Evolutionary conservation across 768 basidiomycete genomes (phyloP), one percentile per base, ranked within the genome.

Genomic region (Podaxis pistillaris): DNA sequence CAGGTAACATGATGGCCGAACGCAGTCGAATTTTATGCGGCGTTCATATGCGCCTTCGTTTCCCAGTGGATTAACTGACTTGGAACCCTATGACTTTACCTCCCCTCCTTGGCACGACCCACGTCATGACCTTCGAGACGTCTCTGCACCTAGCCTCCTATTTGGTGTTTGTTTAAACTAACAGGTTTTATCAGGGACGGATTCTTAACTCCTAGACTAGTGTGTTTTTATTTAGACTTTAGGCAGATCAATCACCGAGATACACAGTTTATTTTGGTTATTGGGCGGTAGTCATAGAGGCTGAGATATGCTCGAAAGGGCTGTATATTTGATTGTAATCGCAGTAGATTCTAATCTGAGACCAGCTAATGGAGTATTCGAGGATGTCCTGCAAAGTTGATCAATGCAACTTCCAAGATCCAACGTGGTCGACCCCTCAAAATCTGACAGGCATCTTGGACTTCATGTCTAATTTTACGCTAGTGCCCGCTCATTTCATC

Each of bases 401-500:
- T 50, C 49, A 12, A 22, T 12, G 49, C 12, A 28, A 17, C 8
- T 38, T 55, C 53, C 30, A 55, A 56, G 36, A 56, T n/a, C 24
- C 13, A 19, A 9, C 24, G 17, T 26, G 19, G 19, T n/a, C 5
- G 1, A 17, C 54, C 41, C 38, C 54, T 56, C 19, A 22, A 22
- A 24, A 13, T 38, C 22, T 56, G 54, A 56, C 36, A 40, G 11
- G 3, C 30, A 40, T 41, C 54, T 15, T 38, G 19, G 38, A 11
- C n/a, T 56, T 37, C 22, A 13, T 22, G 19, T 13, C 36, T 37
- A 38, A 13, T 38, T 37, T 13, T 13, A 11, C 11, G 7, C 36
- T 56, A 56, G 54, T 22, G 54, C 22, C 36, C 54, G 54, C 54
- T 24, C 54, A 56, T 56, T 37, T 56, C 54, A 37, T 24, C 7